These are phyloP conservation scores for Bipolaris sorokiniana DNA, from an alignment of 2,329 filamentous ascomycete species.

Conservation along the genomic window DNA sequence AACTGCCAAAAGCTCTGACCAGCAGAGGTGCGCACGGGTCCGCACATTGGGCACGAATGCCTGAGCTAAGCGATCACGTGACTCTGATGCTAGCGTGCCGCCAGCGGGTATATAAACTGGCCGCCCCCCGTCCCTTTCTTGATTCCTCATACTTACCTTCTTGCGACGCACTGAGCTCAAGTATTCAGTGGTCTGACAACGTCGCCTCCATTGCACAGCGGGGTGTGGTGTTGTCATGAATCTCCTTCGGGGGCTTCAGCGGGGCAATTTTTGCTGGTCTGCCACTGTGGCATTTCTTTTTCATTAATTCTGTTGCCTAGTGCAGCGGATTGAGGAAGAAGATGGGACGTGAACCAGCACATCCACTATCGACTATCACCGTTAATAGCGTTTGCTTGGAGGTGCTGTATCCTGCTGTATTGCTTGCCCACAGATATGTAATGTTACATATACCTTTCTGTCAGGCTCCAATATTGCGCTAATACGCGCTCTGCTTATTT, in stretches of 20 bases:
- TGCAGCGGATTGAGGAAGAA: constrained; percentile 48
- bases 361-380: no score
- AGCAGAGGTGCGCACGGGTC: not conserved
- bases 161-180: constrained; percentile 37
- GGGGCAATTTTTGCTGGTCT: constrained; percentile 41
- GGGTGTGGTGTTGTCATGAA: constrained; percentile 38
- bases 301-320: constrained; percentile 46
- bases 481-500: no score
- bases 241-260: constrained; percentile 43
- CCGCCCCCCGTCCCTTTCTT: not conserved
- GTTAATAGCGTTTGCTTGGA: no score
- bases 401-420: no score
- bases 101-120: not conserved
- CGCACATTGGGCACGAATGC: not conserved
- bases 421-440: no score
- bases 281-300: constrained; percentile 33
- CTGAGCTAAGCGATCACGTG: not conserved
- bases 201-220: constrained; percentile 48
- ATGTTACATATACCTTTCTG: no score
- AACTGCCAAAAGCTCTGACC: constrained; percentile 2
- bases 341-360: not conserved
- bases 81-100: not conserved
- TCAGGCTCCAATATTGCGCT: no score
- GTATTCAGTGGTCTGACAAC: constrained; percentile 32
- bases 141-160: constrained; percentile 32